These are phyloP conservation scores for Malus sieversii DNA, from an alignment of 306 rosid species.

Conservation along the genomic window DNA sequence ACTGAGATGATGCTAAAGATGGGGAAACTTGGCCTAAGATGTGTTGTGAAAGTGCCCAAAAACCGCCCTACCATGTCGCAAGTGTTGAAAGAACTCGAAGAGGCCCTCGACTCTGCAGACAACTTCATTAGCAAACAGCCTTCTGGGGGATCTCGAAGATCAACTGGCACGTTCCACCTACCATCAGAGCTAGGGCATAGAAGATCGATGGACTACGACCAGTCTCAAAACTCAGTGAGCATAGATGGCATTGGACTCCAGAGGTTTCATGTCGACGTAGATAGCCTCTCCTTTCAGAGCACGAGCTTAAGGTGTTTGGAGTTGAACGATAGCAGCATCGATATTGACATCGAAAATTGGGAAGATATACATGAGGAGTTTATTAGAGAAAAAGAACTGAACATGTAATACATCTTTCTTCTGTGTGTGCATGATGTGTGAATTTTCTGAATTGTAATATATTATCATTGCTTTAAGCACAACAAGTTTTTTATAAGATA, in stretches of 20 bases:
- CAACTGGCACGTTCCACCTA: constrained; percentile 5
- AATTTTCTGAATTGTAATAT: not conserved
- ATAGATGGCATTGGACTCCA: constrained; percentile 48
- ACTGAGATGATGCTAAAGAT: constrained; percentile 58
- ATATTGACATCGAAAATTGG: constrained; percentile 34
- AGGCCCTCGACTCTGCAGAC: constrained; percentile 37
- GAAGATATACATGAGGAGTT: constrained; percentile 17
- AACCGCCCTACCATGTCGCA: constrained; percentile 67
- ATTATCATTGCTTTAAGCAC: not conserved
- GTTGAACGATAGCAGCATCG: constrained; percentile 45
- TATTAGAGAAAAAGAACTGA: constrained; percentile 8
- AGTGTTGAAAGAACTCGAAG: constrained; percentile 59
- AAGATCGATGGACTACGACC: constrained; percentile 26
- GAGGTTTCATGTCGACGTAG: constrained; percentile 61
- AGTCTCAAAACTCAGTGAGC: constrained; percentile 61
- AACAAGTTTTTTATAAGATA: too few species aligned
- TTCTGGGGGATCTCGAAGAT: constrained; percentile 12
- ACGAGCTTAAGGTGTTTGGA: constrained; percentile 55
- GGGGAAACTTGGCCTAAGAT: constrained; percentile 65
- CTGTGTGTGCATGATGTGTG: not conserved
- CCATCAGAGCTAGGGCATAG: constrained; percentile 1
- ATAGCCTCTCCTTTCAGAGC: constrained; percentile 49
- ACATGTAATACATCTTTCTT: not conserved
- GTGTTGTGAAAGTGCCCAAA: constrained; percentile 57
- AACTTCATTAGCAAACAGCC: constrained; percentile 25